Percentiles rank a stretch among this genome's conserved stretches.
Evolutionary conservation across 2,329 filamentous ascomycete genomes (phyloP).

Genomic region (Ophiostoma australiae): DNA sequence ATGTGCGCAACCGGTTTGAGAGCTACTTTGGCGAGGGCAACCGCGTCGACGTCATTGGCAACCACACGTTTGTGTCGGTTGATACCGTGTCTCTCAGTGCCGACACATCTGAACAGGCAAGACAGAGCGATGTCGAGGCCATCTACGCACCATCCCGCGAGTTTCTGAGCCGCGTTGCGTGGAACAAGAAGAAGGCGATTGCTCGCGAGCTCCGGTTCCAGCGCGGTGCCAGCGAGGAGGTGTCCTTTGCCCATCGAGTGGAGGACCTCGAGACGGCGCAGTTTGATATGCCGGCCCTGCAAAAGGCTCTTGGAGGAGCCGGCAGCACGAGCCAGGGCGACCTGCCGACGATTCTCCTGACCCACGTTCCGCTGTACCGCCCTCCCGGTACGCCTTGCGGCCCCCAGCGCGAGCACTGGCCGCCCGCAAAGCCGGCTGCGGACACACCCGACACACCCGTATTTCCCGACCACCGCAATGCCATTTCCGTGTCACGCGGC

Average conservation of each 20-base stretch:
- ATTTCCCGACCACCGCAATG: conserved; percentile 64
- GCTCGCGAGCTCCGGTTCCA: conserved; percentile 63
- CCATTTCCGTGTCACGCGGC: conserved; percentile 69
- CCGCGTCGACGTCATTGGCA: conserved; percentile 82
- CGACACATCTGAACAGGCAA: conserved; percentile 48
- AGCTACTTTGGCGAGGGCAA: conserved; percentile 90
- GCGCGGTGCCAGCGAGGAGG: conserved; percentile 54
- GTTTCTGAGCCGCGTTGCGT: conserved; percentile 66
- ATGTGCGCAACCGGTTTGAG: conserved; percentile 77
- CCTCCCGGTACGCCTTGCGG: conserved; percentile 80
- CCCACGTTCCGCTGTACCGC: conserved; percentile 86
- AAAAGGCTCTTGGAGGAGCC: conserved; percentile 9
- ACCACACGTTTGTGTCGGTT: conserved; percentile 90
- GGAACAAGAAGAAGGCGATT: conserved; percentile 61
- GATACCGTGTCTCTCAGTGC: conserved; percentile 87
- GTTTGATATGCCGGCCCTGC: conserved; percentile 30
- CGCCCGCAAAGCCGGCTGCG: conserved; percentile 56
- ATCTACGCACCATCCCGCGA: conserved; percentile 73
- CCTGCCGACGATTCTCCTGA: conserved; percentile 82
- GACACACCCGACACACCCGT: conserved; percentile 42
- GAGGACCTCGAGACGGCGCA: conserved; percentile 52
- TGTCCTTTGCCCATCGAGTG: conserved; percentile 54
- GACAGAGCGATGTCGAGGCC: conserved; percentile 48
- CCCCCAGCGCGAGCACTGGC: conserved; percentile 76
- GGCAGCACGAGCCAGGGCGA: conserved; percentile 46